Evolutionary conservation across 805 yeast genomes (phyloP).

Genomic region (Wickerhamomyces strasburgensis): DNA sequence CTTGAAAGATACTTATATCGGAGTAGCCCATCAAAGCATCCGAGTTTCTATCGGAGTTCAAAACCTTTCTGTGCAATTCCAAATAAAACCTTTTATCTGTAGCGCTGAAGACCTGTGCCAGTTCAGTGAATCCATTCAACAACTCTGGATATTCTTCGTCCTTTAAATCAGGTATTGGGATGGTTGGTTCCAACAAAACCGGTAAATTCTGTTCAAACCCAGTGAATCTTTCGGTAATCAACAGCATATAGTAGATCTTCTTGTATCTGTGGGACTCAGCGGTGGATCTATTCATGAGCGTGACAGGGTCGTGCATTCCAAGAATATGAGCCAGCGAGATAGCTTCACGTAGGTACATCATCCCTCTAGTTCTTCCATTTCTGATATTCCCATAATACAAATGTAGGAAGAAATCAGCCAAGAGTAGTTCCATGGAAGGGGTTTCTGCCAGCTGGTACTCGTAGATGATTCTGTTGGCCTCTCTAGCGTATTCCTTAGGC

Average conservation of each 20-base stretch:
- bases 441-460: conserved; percentile 16
- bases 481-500: conserved; percentile 18
- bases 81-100: conserved; percentile 21
- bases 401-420: conserved; percentile 21
- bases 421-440: conserved; percentile 12
- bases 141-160: conserved; percentile 24
- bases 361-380: conserved; percentile 13
- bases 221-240: conserved; percentile 22
- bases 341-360: conserved; percentile 21
- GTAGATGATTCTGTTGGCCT: conserved; percentile 18
- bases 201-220: conserved; percentile 20
- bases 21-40: conserved; percentile 8
- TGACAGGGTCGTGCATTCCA: conserved; percentile 18
- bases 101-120: conserved; percentile 20
- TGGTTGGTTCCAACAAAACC: conserved; percentile 19
- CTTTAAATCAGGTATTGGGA: conserved; percentile 20
- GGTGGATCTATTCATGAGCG: conserved; percentile 7
- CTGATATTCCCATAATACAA: conserved; percentile 19
- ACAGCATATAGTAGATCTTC: conserved; percentile 20
- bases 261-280: conserved; percentile 19
- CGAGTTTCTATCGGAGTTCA: conserved; percentile 8
- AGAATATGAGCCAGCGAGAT: conserved; percentile 21
- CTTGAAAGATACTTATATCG: conserved; percentile 11
- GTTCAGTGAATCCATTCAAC: conserved; percentile 21
- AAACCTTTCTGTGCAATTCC: conserved; percentile 18